phyloP scores from a whole-genome alignment of 768 basidiomycete species.

The Suillus subalutaceus region DNA sequence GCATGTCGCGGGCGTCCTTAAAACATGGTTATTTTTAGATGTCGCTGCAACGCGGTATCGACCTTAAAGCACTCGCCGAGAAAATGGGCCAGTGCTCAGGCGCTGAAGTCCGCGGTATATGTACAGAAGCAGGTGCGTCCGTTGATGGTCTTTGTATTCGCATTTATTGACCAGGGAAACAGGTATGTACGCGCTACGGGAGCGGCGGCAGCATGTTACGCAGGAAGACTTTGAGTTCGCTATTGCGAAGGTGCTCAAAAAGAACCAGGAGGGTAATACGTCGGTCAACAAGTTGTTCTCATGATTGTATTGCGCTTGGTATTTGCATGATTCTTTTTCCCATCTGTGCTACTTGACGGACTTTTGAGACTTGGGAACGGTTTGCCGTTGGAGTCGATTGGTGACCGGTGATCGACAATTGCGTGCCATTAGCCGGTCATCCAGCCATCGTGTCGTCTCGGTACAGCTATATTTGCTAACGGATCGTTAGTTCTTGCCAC shows the following conservation, averaged over 20 bases:
- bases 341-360: not conserved
- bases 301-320: conserved; percentile 38
- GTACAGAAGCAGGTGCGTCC: conserved; percentile 87
- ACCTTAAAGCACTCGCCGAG: conserved; percentile 92
- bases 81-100: conserved; percentile 99
- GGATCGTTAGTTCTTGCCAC: not conserved
- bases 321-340: conserved; percentile 1
- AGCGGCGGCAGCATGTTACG: conserved; percentile 94
- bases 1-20: conserved; percentile 1
- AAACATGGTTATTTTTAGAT: conserved; percentile 53
- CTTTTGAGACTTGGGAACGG: not conserved
- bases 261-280: conserved; percentile 94
- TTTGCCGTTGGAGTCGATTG: not conserved
- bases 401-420: not conserved
- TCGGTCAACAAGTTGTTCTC: conserved; percentile 95
- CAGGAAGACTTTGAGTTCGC: conserved; percentile 99
- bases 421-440: not conserved
- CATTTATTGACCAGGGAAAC: conserved; percentile 8
- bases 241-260: conserved; percentile 95
- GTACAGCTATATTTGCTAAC: not conserved
- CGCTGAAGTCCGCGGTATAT: conserved; percentile 96
- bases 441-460: not conserved
- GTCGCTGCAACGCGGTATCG: conserved; percentile 97
- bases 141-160: not conserved
- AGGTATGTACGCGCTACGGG: conserved; percentile 97